phyloP scores from a whole-genome alignment of 2,329 filamentous ascomycete species.

The Fusarium pseudograminearum region DNA sequence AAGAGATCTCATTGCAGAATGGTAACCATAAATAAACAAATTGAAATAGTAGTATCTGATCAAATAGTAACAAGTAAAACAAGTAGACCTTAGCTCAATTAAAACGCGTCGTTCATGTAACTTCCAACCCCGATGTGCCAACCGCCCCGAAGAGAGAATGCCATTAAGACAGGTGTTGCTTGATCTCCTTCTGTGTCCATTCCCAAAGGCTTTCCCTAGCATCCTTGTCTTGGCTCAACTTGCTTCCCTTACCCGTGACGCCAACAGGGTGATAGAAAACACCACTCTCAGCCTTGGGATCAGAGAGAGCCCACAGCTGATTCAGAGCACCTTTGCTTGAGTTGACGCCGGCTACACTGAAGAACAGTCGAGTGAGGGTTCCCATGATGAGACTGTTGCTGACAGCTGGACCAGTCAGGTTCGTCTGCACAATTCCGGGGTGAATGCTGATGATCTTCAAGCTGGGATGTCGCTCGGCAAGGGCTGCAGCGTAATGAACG shows the following conservation, averaged over 20 bases:
- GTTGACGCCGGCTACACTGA: background rate
- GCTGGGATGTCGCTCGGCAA: background rate
- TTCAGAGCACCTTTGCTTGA: background rate
- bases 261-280: constrained; percentile 17
- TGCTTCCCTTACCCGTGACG: constrained; percentile 10
- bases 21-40: background rate
- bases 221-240: background rate
- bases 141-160: fast-evolving
- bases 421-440: background rate
- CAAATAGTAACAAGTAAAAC: background rate
- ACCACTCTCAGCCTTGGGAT: constrained; percentile 2
- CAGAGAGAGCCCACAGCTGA: constrained; percentile 2
- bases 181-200: constrained; percentile 12
- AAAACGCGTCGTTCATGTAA: background rate
- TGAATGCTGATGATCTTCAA: constrained; percentile 8
- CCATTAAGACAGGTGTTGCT: background rate
- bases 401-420: background rate
- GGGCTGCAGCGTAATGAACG: constrained; percentile 11
- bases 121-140: no score
- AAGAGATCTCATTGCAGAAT: background rate
- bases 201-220: constrained; percentile 14
- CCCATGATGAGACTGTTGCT: background rate
- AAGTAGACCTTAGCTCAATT: background rate
- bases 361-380: fast-evolving
- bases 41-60: background rate